Percentiles rank a stretch among this genome's conserved stretches.
Conservation (phyloP, 2,329 filamentous ascomycete species). For the Aspergillus tanneri region DNA sequence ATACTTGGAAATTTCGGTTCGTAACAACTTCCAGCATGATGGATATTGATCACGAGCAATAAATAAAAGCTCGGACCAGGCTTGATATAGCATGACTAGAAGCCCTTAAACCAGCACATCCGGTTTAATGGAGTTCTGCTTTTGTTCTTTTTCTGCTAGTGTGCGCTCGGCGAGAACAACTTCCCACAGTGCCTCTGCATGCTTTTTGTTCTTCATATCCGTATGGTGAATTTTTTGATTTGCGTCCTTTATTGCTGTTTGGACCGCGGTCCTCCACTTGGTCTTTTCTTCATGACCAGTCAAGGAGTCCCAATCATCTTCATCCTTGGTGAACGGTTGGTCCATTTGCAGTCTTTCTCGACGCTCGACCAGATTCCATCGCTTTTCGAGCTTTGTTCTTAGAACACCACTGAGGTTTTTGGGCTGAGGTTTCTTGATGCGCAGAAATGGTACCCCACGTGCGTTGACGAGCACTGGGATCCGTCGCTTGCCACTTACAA, state of each 20-base stretch:
- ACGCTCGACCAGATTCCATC: slow-evolving; percentile 35
- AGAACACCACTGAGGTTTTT: slow-evolving; percentile 40
- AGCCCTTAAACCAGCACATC: neutral
- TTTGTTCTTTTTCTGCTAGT: slow-evolving; percentile 24
- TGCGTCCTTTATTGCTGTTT: slow-evolving; percentile 22
- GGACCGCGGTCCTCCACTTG: slow-evolving; percentile 27
- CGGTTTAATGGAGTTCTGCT: neutral
- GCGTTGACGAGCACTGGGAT: slow-evolving; percentile 45
- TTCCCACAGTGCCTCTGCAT: slow-evolving; percentile 40
- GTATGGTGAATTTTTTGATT: slow-evolving; percentile 23
- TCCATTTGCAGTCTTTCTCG: slow-evolving; percentile 33
- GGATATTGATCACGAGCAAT: too few species aligned
- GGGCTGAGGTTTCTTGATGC: slow-evolving; percentile 48
- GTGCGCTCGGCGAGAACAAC: slow-evolving; percentile 41
- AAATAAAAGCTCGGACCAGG: neutral
- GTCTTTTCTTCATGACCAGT: slow-evolving; percentile 20
- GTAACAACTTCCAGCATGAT: too few species aligned
- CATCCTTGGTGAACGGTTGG: slow-evolving; percentile 36
- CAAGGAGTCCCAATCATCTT: slow-evolving; percentile 45
- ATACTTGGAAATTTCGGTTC: too few species aligned
- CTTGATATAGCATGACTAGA: neutral
- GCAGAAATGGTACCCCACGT: slow-evolving; percentile 43
- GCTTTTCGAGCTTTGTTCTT: slow-evolving; percentile 35
- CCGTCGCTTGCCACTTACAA: slow-evolving; percentile 38
- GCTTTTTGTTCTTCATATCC: slow-evolving; percentile 29